A percentile compares a stretch with the other conserved stretches of the same genome.
Conservation (phyloP, 257 asterid genomes). For the Rubia yunnanensis region DNA sequence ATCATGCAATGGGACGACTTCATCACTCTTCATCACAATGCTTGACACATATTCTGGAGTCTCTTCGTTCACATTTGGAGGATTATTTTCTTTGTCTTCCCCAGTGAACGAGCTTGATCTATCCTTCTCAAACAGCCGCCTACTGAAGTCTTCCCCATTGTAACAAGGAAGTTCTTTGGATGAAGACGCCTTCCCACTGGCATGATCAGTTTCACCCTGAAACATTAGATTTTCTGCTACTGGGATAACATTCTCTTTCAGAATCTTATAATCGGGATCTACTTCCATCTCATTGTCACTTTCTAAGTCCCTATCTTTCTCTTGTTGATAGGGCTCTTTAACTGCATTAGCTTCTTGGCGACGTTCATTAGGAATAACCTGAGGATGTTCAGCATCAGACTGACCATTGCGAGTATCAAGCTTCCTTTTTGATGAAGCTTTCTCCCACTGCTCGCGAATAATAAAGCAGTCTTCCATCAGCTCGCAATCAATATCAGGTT, state of each 20-base stretch:
- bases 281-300: conserved; percentile 19
- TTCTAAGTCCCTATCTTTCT: conserved; percentile 18
- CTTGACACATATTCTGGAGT: conserved; percentile 10
- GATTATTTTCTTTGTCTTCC: conserved; percentile 8
- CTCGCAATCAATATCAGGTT: conserved; percentile 58
- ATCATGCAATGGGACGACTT: conserved; percentile 15
- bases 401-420: conserved; percentile 24
- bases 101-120: conserved; percentile 12
- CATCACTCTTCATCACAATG: conserved; percentile 17
- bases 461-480: conserved; percentile 65
- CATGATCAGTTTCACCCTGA: conserved; percentile 11
- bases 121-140: conserved; percentile 19
- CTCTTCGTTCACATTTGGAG: conserved; percentile 2
- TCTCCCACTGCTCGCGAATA: conserved; percentile 73
- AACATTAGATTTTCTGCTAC: neutral
- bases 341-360: conserved; percentile 17
- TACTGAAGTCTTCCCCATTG: conserved; percentile 11
- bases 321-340: conserved; percentile 14
- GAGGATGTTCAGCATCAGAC: conserved; percentile 25
- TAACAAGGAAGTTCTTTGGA: conserved; percentile 16
- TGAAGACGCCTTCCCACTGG: conserved; percentile 10
- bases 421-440: conserved; percentile 56
- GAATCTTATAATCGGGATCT: conserved; percentile 13
- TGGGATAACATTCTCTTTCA: conserved; percentile 17
- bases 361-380: conserved; percentile 12